Base-by-base conservation (phyloP, 805 yeast species). In the Candida ascalaphidarum region DNA sequence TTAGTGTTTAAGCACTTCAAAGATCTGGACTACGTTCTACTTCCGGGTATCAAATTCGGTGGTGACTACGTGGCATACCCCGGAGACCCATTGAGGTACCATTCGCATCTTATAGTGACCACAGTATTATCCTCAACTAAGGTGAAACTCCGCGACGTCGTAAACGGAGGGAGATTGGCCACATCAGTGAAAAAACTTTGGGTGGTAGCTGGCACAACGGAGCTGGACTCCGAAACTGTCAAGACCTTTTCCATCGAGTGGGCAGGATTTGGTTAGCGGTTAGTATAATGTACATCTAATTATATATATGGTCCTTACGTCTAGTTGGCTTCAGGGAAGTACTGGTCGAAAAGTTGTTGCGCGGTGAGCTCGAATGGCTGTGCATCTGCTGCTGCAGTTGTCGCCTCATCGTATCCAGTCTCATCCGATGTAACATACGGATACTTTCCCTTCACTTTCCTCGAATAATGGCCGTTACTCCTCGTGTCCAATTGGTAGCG, bases 231-330 rank as follows among this genome's bases (percentile, higher is more conserved):
- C 31, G 26, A 14, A 27, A 23, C 15, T 16, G 28, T 20, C 19
- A 13, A 55, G 26, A 68, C 70, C 11, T 89, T 74, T 46, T 80
- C 95, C 5, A 61, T 89, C 2, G 96, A 89, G 55, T 89, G 98
- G 98, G 86, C 97, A 1, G 96, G 96, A 0, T 89, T 89, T 58
- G 96, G 96, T 32, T 85, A 51, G n/a, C n/a, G n/a, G n/a, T n/a
- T n/a, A n/a, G n/a, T n/a, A n/a, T n/a, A n/a, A n/a, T n/a, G n/a
- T n/a, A n/a, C n/a, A n/a, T n/a, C n/a, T n/a, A n/a, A n/a, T n/a
- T n/a, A n/a, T n/a, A n/a, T n/a, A n/a, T n/a, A n/a, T n/a, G n/a
- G n/a, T n/a, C n/a, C n/a, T n/a, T n/a, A n/a, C n/a, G n/a, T n/a
- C n/a, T n/a, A n/a, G n/a, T n/a, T n/a, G n/a, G n/a, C n/a, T n/a